Base-by-base conservation (phyloP, 192 early-diverging fungal genomes). In the Ambispora gerdemannii region DNA sequence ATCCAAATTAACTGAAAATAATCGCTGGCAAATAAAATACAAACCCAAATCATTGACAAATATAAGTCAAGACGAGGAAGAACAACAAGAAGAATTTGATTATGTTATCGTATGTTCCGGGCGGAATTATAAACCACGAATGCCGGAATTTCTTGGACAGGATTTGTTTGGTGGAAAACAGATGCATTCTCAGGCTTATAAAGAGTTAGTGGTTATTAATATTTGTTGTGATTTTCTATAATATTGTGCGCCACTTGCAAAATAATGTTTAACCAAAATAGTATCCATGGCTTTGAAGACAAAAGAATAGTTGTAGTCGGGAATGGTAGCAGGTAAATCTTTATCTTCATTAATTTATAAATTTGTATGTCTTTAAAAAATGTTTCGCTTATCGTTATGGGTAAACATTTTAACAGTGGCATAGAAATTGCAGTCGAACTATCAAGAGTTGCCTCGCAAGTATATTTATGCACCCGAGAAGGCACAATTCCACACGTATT, bases 81-180 rank as follows among this genome's bases (percentile, higher is more conserved):
- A 74, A 55, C 64, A 79, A 32, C 77, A 76, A 50, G 83, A 87
- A 58, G 73, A 75, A 7, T 88, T 88, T 78, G 82, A 86, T 64
- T 83, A 81, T 76, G 81, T 88, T 0, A 85, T 88, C 74, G 80
- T 88, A 36, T 84, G 81, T 28, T 81, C 83, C 13, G 85, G 85
- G 20, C 87, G 87, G 62, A 85, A 88, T 67, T 78, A 78, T 73
- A 75, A 77, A 34, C 82, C 82, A 13, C 70, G 81, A 19, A 74
- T 83, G 24, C 87, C 85, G 22, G 76, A 83, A 7, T 85, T 82
- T 62, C 53, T 65, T 13, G 85, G 85, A 28, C 81, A 84, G 77
- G 73, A 83, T 1, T 69, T 66, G 4, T 87, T 78, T 66, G 74
- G 71, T 24, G 87, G 87, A 0, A 50, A 73, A 15, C 78, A 84